Evolutionary conservation across 2,329 filamentous ascomycete genomes (phyloP), one percentile per base, ranked within the genome.

Genomic region (Trichoderma asperellum): DNA sequence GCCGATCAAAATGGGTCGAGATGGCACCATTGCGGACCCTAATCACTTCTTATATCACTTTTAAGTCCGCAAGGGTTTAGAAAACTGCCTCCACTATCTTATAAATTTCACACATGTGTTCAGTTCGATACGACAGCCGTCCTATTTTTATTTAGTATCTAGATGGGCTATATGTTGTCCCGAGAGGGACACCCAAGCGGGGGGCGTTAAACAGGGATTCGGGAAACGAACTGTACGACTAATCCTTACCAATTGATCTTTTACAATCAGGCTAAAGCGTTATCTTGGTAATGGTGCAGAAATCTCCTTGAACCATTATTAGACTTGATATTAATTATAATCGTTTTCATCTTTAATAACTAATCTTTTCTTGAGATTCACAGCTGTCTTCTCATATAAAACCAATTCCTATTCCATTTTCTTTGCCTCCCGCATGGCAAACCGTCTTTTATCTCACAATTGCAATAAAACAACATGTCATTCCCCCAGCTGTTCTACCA

Each of bases 1-100:
- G 55, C n/a, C 29, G 55, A 57, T 34, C 18, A 34, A n/a, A 32
- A 21, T 34, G 21, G 29, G 5, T n/a, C 55, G 32, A 29, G 18
- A 57, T 57, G 27, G 55, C 29, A 57, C 35, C 55, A 57, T 57
- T 57, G 55, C 55, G 55, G 55, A 57, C 55, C 55, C 24, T 5
- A 11, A 57, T 57, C 27, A 27, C 55, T 57, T 57, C 47, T 57
- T 57, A 57, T n/a, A 57, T 21, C 7, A 10, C 6, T 11, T 57
- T 57, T 8, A 29, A 18, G 7, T 8, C 16, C 8, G 55, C 24
- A 32, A n/a, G 27, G 55, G 29, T 29, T 21, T 35, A n/a, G 29
- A 34, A 21, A 57, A 4, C 10, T 57, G 55, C 55, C 6, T 57
- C 29, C 29, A 29, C 55, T 34, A 57, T 57, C 55, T 34, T 35